These are phyloP conservation scores for Rauvolfia tetraphylla DNA, from an alignment of 257 asterid genomes.

Conservation along the genomic window DNA sequence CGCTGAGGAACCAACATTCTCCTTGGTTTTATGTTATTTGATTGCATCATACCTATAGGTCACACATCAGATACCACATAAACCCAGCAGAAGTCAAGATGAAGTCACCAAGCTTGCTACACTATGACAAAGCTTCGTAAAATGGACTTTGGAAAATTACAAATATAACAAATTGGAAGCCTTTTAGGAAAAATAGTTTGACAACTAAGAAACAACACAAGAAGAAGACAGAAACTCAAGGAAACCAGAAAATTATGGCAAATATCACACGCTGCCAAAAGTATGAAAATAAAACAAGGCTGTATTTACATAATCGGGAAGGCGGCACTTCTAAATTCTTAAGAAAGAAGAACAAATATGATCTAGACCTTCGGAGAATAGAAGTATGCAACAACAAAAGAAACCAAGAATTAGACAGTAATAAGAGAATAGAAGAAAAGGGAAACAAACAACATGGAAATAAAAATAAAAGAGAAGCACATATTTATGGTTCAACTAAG, in stretches of 20 bases:
- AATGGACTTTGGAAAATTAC: not conserved
- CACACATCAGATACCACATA: conserved; percentile 8
- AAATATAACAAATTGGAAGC: not conserved
- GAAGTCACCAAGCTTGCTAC: not conserved
- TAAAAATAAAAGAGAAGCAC: not conserved
- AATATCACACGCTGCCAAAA: not conserved
- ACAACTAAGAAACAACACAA: not conserved
- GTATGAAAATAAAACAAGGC: too few species aligned
- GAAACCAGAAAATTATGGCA: not conserved
- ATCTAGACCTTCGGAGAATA: not conserved
- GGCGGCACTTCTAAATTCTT: not conserved
- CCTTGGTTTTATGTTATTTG: conserved; percentile 57
- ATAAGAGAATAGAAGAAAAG: not conserved
- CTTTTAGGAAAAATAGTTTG: not conserved
- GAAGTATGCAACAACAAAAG: not conserved
- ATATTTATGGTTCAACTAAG: not conserved
- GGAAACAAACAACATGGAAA: not conserved
- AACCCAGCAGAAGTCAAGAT: conserved; percentile 12
- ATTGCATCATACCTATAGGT: conserved; percentile 50
- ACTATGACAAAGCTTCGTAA: conserved; percentile 5
- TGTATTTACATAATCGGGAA: not conserved
- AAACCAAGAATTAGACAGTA: not conserved
- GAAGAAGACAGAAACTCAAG: not conserved
- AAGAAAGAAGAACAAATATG: not conserved
- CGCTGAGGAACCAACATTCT: conserved; percentile 53